Conservation (phyloP, 2,329 filamentous ascomycete genomes). For the Lasiodiplodia sp. region DNA sequence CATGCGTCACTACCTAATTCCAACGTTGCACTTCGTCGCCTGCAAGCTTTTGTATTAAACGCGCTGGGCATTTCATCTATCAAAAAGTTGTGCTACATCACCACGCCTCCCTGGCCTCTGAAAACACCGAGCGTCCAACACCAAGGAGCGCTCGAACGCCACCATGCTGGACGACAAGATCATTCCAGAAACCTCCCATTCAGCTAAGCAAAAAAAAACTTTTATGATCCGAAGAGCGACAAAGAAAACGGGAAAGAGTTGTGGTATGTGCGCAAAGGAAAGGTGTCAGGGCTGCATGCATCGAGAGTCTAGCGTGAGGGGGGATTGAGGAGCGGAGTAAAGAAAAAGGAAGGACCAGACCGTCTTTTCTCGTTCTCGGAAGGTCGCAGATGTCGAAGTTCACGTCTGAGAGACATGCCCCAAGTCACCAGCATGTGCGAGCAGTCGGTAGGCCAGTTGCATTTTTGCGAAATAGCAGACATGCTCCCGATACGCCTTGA, state of each 20-base stretch:
- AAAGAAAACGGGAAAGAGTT: conserved; percentile 15
- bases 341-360: conserved; percentile 12
- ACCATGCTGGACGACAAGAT: conserved; percentile 1
- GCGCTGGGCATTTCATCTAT: conserved; percentile 27
- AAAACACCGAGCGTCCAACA: conserved; percentile 15
- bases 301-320: conserved; percentile 17
- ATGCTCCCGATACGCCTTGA: conserved; percentile 26
- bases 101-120: conserved; percentile 19
- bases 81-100: conserved; percentile 9
- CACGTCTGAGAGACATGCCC: conserved; percentile 17
- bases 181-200: conserved; percentile 23
- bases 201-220: conserved; percentile 24
- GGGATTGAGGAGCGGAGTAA: conserved; percentile 9
- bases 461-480: conserved; percentile 30
- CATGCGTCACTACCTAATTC: conserved; percentile 20
- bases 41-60: conserved; percentile 3
- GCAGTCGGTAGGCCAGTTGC: conserved; percentile 25
- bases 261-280: conserved; percentile 22
- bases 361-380: conserved; percentile 8
- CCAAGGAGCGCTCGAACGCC: conserved; percentile 15
- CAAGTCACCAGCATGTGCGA: conserved; percentile 21
- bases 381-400: conserved; percentile 7
- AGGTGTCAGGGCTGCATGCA: conserved; percentile 17
- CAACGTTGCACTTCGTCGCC: conserved; percentile 19
- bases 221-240: conserved; percentile 18